These are phyloP conservation scores for Hirschioporus abietinus DNA, from an alignment of 768 basidiomycete genomes.

Conservation along the genomic window DNA sequence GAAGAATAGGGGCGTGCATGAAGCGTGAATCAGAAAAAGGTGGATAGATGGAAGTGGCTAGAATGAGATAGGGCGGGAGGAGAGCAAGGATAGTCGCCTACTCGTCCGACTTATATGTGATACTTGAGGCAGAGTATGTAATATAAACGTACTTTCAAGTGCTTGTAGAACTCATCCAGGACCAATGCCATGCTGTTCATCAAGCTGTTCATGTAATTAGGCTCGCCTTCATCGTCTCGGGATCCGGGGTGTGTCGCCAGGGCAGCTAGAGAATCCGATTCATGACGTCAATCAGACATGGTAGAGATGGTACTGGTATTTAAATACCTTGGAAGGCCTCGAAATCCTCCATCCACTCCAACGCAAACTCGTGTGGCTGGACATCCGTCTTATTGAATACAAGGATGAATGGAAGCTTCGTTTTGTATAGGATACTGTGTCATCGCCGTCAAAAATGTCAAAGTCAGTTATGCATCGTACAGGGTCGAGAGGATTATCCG, in stretches of 20 bases:
- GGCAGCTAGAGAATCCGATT: constrained; percentile 37
- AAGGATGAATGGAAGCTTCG: constrained; percentile 92
- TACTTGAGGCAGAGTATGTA: neutral
- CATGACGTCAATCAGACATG: neutral
- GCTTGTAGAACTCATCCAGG: constrained; percentile 96
- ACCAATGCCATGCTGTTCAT: constrained; percentile 99
- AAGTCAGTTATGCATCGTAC: neutral
- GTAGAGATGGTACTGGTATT: neutral
- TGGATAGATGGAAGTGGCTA: neutral
- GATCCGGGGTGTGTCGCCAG: constrained; percentile 64
- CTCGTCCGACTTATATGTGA: neutral
- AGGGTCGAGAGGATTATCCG: neutral
- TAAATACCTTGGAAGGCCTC: constrained; percentile 71
- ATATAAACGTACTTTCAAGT: constrained; percentile 66
- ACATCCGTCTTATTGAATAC: constrained; percentile 99
- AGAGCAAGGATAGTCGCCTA: neutral
- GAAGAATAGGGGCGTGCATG: neutral
- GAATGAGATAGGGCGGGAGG: too few species aligned
- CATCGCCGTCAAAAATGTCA: neutral
- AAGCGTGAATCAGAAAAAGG: neutral
- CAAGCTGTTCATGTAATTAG: constrained; percentile 95
- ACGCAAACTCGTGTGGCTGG: constrained; percentile 80
- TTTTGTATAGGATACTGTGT: constrained; percentile 91
- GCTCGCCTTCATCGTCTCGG: constrained; percentile 79
- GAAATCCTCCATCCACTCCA: constrained; percentile 99